Percentiles rank a stretch among this genome's conserved stretches.
These are phyloP conservation scores for Dendrostoma leiphaemia DNA, from an alignment of 2,329 filamentous ascomycete genomes.

Conservation along the genomic window DNA sequence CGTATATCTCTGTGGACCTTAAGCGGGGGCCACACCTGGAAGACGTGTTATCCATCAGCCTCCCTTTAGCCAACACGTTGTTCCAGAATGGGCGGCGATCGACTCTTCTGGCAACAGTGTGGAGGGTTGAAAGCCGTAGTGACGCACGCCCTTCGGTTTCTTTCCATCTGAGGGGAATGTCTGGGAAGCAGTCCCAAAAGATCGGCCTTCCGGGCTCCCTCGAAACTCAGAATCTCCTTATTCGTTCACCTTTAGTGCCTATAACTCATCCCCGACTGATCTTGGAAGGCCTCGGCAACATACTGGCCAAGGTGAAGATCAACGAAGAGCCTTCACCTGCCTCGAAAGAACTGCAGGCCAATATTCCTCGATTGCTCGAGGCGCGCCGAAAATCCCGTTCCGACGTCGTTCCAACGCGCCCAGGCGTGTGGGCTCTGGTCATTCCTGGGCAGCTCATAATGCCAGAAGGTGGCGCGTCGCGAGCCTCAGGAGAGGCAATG, in stretches of 20 bases:
- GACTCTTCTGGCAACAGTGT: slow-evolving; percentile 18
- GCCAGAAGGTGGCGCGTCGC: too few species aligned
- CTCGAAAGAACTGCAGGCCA: slow-evolving; percentile 67
- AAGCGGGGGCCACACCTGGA: slow-evolving; percentile 25
- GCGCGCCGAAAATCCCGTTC: slow-evolving; percentile 28
- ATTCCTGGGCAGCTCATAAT: slow-evolving; percentile 38
- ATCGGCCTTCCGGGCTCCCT: neutral
- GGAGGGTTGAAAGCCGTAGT: neutral
- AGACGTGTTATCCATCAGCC: slow-evolving; percentile 36
- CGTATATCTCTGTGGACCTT: slow-evolving; percentile 41
- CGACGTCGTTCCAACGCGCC: slow-evolving; percentile 34
- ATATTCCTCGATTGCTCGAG: slow-evolving; percentile 59
- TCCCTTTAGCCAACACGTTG: slow-evolving; percentile 75
- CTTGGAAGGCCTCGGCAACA: slow-evolving; percentile 71
- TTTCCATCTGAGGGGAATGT: neutral
- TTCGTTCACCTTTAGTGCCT: slow-evolving; percentile 50
- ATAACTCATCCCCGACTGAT: slow-evolving; percentile 64
- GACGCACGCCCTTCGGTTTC: neutral
- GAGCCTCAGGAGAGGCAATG: neutral
- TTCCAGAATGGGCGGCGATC: slow-evolving; percentile 57
- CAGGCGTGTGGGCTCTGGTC: slow-evolving; percentile 73
- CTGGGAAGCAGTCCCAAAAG: slow-evolving; percentile 5
- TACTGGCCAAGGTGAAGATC: slow-evolving; percentile 62
- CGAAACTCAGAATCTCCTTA: neutral
- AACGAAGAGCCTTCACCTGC: slow-evolving; percentile 53